Evolutionary conservation across 805 yeast species (phyloP).

Genomic region (Tetrapisispora iriomotensis): DNA sequence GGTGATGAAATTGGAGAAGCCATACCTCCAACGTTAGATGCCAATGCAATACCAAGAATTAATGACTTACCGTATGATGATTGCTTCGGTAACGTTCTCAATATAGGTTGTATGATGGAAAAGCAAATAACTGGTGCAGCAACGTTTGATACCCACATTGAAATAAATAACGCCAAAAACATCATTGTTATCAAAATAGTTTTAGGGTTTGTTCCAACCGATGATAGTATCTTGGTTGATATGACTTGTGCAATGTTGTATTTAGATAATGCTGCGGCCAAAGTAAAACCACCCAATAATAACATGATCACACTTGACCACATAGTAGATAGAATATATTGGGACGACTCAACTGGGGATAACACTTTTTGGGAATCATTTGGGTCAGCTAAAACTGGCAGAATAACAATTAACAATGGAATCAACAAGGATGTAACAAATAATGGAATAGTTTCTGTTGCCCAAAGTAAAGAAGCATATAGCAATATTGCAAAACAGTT

Average conservation of each 20-base stretch:
- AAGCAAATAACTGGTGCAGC: conserved; percentile 94
- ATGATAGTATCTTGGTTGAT: conserved; percentile 70
- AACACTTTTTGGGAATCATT: conserved; percentile 38
- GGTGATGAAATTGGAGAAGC: conserved; percentile 96
- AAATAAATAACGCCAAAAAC: conserved; percentile 74
- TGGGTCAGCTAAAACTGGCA: conserved; percentile 57
- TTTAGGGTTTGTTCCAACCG: conserved; percentile 81
- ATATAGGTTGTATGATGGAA: conserved; percentile 82
- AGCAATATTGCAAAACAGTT: conserved; percentile 79
- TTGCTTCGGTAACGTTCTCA: conserved; percentile 72
- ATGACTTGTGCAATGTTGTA: conserved; percentile 79
- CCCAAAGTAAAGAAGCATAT: conserved; percentile 84
- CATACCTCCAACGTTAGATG: conserved; percentile 94
- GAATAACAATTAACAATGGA: conserved; percentile 69
- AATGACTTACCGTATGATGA: conserved; percentile 74
- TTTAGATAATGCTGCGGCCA: conserved; percentile 91
- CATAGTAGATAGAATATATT: conserved; percentile 75
- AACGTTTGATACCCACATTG: conserved; percentile 95
- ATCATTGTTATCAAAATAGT: conserved; percentile 68
- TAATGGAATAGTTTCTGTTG: conserved; percentile 48
- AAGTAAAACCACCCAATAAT: conserved; percentile 83
- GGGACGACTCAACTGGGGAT: conserved; percentile 51
- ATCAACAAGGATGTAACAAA: conserved; percentile 80
- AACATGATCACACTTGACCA: conserved; percentile 93
- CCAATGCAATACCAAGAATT: conserved; percentile 83